These are phyloP conservation scores for Macrolepiota fuliginosa DNA, from an alignment of 768 basidiomycete species.

Conservation along the genomic window DNA sequence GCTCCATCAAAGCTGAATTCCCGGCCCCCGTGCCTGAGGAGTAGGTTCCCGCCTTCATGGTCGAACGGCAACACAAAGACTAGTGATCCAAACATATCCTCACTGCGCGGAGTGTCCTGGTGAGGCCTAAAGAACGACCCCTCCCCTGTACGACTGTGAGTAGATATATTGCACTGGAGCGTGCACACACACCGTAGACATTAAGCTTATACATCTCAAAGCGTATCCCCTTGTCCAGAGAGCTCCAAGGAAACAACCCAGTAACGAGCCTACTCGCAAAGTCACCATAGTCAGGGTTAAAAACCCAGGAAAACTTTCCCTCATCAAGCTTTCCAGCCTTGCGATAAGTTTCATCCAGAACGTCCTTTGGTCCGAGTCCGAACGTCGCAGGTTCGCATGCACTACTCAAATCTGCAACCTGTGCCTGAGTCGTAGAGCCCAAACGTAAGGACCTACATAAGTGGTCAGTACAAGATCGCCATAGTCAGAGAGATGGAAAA, in stretches of 20 bases:
- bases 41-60: constrained; percentile 42
- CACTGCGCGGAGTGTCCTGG: constrained; percentile 40
- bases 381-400: constrained; percentile 42
- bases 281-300: constrained; percentile 21
- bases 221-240: constrained; percentile 17
- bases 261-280: constrained; percentile 22
- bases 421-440: neutral
- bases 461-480: neutral
- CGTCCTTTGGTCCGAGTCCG: constrained; percentile 32
- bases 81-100: constrained; percentile 47
- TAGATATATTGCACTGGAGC: too few relatives aligned
- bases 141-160: constrained; percentile 14
- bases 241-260: constrained; percentile 20
- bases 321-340: constrained; percentile 44
- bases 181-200: constrained; percentile 44
- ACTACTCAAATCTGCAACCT: constrained; percentile 18
- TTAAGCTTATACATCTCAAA: constrained; percentile 45
- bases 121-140: constrained; percentile 44
- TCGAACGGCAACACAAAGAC: constrained; percentile 41
- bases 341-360: constrained; percentile 43
- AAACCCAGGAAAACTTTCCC: constrained; percentile 29
- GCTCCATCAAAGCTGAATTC: neutral
- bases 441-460: neutral
- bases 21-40: constrained; percentile 25
- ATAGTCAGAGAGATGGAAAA: too few relatives aligned